Percentiles rank a stretch among this genome's conserved stretches.
Evolutionary conservation across 768 basidiomycete species (phyloP).

Genomic region (Gyrodon lividus): DNA sequence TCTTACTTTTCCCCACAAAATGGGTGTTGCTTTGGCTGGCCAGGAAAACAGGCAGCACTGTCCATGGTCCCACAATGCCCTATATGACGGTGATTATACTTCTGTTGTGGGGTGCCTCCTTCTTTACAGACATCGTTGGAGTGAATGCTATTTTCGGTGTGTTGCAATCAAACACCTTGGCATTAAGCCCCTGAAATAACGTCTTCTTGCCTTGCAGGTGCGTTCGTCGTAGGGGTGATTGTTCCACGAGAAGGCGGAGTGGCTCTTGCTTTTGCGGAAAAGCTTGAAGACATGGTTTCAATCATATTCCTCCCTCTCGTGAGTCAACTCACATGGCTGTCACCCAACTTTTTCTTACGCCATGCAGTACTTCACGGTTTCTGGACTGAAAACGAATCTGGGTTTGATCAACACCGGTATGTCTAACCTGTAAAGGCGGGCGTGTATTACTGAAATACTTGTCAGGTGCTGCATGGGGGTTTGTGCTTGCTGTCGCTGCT

Average conservation of each 20-base stretch:
- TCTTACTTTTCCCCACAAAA: conserved; percentile 71
- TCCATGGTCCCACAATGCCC: conserved; percentile 79
- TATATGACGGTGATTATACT: conserved; percentile 89
- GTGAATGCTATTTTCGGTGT: conserved; percentile 88
- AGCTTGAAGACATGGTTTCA: conserved; percentile 91
- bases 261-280: conserved; percentile 82
- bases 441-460: not conserved
- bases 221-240: conserved; percentile 78
- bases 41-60: conserved; percentile 71
- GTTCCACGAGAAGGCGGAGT: conserved; percentile 89
- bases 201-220: conserved; percentile 42
- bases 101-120: conserved; percentile 80
- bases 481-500: conserved; percentile 71
- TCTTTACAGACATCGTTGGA: conserved; percentile 94
- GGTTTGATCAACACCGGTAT: conserved; percentile 76
- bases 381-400: conserved; percentile 90
- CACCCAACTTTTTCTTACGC: not conserved
- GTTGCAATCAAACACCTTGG: conserved; percentile 4
- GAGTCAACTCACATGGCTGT: conserved; percentile 22
- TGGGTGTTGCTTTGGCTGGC: conserved; percentile 69
- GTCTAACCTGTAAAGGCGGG: not conserved
- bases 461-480: conserved; percentile 81
- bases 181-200: not conserved
- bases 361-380: conserved; percentile 84
- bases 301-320: conserved; percentile 89